These are phyloP conservation scores for Pythium aristosporum DNA, from an alignment of 352 stramenopile genomes.

Conservation along the genomic window DNA sequence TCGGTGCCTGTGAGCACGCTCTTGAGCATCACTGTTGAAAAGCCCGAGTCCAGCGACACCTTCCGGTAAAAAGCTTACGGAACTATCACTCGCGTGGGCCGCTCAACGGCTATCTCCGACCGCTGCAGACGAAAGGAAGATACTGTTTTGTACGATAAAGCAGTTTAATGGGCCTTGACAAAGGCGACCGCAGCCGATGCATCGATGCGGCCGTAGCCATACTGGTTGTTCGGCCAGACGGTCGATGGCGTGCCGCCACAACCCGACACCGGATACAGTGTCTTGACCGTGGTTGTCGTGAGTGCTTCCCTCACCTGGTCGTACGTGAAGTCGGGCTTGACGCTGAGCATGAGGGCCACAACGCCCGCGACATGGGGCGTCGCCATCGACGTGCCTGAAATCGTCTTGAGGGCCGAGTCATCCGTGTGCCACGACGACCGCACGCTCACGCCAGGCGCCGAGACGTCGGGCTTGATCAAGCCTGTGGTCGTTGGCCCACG, in stretches of 20 bases:
- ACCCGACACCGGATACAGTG: background rate
- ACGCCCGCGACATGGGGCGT: constrained; percentile 30
- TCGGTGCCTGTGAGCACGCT: constrained; percentile 29
- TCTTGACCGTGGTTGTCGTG: constrained; percentile 1
- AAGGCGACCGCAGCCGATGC: constrained; percentile 1
- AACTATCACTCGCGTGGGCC: too few species aligned
- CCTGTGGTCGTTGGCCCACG: constrained; percentile 13
- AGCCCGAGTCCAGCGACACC: constrained; percentile 52
- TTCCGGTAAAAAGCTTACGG: too few species aligned
- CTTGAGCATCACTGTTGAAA: constrained; percentile 50
- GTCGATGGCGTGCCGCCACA: constrained; percentile 28
- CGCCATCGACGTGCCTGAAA: constrained; percentile 33
- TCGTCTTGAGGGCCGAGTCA: constrained; percentile 14
- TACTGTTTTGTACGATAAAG: too few species aligned
- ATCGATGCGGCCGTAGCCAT: constrained; percentile 33
- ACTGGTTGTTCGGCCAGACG: constrained; percentile 33
- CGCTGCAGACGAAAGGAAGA: too few species aligned
- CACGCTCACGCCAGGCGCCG: constrained; percentile 12
- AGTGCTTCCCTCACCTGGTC: constrained; percentile 16
- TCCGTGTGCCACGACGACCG: constrained; percentile 10
- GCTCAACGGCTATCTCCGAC: too few species aligned
- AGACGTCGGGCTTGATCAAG: constrained; percentile 30
- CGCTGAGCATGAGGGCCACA: constrained; percentile 25
- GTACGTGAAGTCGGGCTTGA: constrained; percentile 21
- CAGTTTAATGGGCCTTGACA: background rate